Evolutionary conservation across 2,329 filamentous ascomycete species (phyloP).

Genomic region (Curvularia lunata): DNA sequence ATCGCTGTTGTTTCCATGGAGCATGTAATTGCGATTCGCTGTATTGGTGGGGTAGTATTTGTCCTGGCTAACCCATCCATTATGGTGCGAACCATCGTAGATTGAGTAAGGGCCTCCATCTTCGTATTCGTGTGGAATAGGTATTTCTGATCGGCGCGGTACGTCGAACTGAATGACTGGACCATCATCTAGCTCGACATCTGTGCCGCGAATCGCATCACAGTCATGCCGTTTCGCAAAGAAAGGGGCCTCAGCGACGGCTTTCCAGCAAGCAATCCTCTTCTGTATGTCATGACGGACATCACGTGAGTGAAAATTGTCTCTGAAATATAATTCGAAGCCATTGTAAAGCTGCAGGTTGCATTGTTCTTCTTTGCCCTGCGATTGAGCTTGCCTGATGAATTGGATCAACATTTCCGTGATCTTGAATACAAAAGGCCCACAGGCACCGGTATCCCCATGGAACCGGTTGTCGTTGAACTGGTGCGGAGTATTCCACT

Average conservation of each 20-base stretch:
- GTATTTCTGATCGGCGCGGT: background rate
- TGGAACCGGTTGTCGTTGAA: slow-evolving; percentile 16
- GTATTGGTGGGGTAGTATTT: background rate
- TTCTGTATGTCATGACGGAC: slow-evolving; percentile 13
- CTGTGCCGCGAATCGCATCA: background rate
- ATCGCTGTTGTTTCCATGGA: background rate
- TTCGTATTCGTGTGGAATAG: too few species aligned
- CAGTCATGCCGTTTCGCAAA: background rate
- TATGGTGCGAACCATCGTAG: background rate
- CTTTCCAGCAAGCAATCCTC: slow-evolving; percentile 11
- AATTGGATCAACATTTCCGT: slow-evolving; percentile 1
- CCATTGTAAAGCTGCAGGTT: background rate
- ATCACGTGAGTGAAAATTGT: slow-evolving; percentile 10
- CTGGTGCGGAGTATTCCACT: slow-evolving; percentile 22
- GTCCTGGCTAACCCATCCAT: background rate
- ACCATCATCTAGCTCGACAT: background rate
- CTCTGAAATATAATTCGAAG: slow-evolving; percentile 4
- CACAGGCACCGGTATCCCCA: slow-evolving; percentile 27
- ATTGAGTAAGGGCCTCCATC: background rate
- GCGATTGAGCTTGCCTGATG: slow-evolving; percentile 4
- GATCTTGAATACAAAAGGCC: slow-evolving; percentile 31
- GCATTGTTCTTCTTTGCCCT: slow-evolving; percentile 3
- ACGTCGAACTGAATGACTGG: slow-evolving; percentile 2
- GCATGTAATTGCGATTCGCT: background rate
- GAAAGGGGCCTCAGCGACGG: background rate